Evolutionary conservation across 2,329 filamentous ascomycete species (phyloP).

Genomic region (Rosellinia necatrix): DNA sequence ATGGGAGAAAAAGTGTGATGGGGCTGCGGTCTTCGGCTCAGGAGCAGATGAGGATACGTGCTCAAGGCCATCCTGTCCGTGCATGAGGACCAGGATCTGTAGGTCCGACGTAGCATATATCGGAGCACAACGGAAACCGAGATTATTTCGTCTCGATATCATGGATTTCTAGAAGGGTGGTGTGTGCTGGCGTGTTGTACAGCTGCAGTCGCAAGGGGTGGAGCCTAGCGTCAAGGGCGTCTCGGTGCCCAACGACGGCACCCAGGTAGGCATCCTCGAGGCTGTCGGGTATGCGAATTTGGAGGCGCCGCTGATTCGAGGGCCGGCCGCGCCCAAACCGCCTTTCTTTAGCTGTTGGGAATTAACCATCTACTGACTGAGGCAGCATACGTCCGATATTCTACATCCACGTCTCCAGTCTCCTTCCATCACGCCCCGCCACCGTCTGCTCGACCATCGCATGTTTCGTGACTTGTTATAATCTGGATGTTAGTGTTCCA

Average conservation of each 20-base stretch:
- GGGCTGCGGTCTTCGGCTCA: conserved; percentile 13
- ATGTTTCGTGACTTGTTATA: neutral
- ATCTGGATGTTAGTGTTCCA: neutral
- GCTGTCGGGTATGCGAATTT: conserved; percentile 42
- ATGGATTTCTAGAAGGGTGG: conserved; percentile 39
- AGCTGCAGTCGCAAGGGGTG: conserved; percentile 38
- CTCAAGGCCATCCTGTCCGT: conserved; percentile 23
- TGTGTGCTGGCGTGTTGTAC: conserved; percentile 55
- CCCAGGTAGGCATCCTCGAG: conserved; percentile 42
- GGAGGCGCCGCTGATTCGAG: conserved; percentile 36
- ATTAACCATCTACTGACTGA: conserved; percentile 34
- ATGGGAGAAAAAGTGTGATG: conserved; percentile 11
- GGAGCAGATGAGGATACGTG: conserved; percentile 10
- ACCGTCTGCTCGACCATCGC: conserved; percentile 1
- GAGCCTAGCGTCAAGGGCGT: conserved; percentile 50
- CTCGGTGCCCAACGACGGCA: conserved; percentile 58
- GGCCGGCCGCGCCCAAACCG: conserved; percentile 35
- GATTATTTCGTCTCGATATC: conserved; percentile 37
- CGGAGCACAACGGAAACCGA: conserved; percentile 30
- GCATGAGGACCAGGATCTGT: conserved; percentile 33
- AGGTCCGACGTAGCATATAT: conserved; percentile 29
- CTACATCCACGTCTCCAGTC: conserved; percentile 32
- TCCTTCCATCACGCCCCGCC: conserved; percentile 17
- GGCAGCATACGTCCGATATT: conserved; percentile 33
- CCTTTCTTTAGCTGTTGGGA: conserved; percentile 37